Conservation (phyloP, 192 early-diverging fungal species). For the Haplosporangium gracile region DNA sequence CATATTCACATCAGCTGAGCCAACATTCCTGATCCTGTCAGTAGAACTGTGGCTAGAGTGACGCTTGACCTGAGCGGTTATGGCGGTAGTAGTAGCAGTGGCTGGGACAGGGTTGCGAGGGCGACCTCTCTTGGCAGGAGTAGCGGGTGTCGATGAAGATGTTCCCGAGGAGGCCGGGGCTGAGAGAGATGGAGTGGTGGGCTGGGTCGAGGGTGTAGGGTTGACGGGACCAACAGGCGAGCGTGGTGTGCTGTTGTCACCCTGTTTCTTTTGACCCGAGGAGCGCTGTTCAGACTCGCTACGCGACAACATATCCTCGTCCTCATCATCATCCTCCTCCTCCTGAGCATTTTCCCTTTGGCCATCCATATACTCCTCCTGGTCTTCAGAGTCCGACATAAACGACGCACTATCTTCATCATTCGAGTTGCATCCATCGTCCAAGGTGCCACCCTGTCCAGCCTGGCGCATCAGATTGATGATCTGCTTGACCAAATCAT, state of each 20-base stretch:
- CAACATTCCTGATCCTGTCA: slow-evolving; percentile 11
- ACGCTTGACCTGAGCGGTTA: slow-evolving; percentile 2
- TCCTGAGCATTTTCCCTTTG: slow-evolving; percentile 14
- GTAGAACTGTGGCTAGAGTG: slow-evolving; percentile 16
- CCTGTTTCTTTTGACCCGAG: slow-evolving; percentile 1
- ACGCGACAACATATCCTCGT: slow-evolving; percentile 34
- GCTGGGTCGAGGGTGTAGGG: slow-evolving; percentile 20
- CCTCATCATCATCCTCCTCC: slow-evolving; percentile 44
- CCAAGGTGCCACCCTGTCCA: slow-evolving; percentile 27
- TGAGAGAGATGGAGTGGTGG: slow-evolving; percentile 18
- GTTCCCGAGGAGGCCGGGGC: slow-evolving; percentile 4
- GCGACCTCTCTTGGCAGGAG: slow-evolving; percentile 49
- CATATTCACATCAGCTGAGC: slow-evolving; percentile 3
- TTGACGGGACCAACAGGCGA: slow-evolving; percentile 9
- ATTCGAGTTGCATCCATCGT: slow-evolving; percentile 36
- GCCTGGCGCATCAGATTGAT: slow-evolving; percentile 41
- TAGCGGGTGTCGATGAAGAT: slow-evolving; percentile 4
- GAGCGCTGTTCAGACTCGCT: slow-evolving; percentile 34
- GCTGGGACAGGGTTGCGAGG: slow-evolving; percentile 30
- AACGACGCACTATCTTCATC: slow-evolving; percentile 35
- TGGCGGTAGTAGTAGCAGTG: neutral
- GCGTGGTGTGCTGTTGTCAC: neutral
- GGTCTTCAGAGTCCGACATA: slow-evolving; percentile 46
- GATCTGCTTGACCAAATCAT: slow-evolving; percentile 46
- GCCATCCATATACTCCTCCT: slow-evolving; percentile 38